Evolutionary conservation across 176 grass and related monocot genomes (phyloP), one percentile per base, ranked within the genome.

Genomic region (Oropetium thomaeum): DNA sequence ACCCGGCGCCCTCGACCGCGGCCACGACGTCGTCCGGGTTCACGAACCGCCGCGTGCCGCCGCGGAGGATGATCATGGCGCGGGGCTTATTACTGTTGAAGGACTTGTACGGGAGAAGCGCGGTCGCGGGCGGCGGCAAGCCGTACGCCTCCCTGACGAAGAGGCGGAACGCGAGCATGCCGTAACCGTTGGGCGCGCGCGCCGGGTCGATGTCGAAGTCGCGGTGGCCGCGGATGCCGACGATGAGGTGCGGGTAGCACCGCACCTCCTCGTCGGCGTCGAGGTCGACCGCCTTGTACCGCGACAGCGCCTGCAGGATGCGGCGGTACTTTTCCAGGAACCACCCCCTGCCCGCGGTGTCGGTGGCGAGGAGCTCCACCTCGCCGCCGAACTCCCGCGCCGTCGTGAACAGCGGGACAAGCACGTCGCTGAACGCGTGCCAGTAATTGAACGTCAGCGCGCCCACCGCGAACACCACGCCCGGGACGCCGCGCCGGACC

Each of bases 371-470:
- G 12, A 76, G 58, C 3, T 76, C 73, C 10, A 76, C 73, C 28
- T 62, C 39, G 73, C 73, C 40, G 10, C 7, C 27, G 73, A 76
- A 76, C 26, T 40, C 40, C 4, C 73, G 40, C 5, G 28, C 40
- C 58, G 73, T 76, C 0, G 73, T 76, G 73, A 62, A 76, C 19
- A 76, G 73, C 40, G 73, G 73, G 27, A 76, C 58, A 19, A 76
- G 73, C 58, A 76, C 73, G 73, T 76, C 73, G 58, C 58, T 76
- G 73, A 76, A 76, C 1, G 73, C 27, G 58, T 76, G 73, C 73
- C 73, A 76, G 58, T 47, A 76, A 58, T 76, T 76, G 73, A 13
- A 76, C 58, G 73, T 62, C 0, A 76, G 73, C 6, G 58, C 73
- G 73, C 58, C 73, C 40, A 62, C 11, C 13, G 73, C 73, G 73